These are phyloP conservation scores for Apiospora phragmitis DNA, from an alignment of 2,329 filamentous ascomycete species.

Conservation along the genomic window DNA sequence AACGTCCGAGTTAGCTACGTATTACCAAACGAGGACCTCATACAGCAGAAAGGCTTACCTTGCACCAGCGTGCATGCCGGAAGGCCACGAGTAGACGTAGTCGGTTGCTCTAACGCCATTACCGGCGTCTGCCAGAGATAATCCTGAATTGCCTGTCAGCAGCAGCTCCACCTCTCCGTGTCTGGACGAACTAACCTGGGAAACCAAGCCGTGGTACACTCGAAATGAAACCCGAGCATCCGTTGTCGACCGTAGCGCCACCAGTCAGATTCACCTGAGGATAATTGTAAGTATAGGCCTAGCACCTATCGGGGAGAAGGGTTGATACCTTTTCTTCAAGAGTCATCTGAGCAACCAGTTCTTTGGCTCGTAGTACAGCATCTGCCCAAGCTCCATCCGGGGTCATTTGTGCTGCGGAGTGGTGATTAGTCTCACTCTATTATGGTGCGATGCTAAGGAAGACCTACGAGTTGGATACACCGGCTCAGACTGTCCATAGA, in stretches of 20 bases:
- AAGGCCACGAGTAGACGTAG: conserved; percentile 42
- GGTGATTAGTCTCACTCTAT: neutral
- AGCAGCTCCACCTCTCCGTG: neutral
- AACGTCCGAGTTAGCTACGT: neutral
- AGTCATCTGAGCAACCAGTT: conserved; percentile 38
- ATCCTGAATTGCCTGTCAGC: neutral
- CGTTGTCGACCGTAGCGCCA: conserved; percentile 26
- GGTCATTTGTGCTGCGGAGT: neutral
- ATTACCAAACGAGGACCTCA: neutral
- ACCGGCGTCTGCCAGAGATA: conserved; percentile 37
- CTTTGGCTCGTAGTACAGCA: conserved; percentile 36
- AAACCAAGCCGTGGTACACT: conserved; percentile 40
- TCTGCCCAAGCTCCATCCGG: conserved; percentile 28
- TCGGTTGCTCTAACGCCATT: conserved; percentile 35
- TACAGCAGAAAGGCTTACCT: conserved; percentile 24
- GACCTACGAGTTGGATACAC: conserved; percentile 53
- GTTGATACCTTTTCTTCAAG: conserved; percentile 36
- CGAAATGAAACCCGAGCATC: conserved; percentile 44
- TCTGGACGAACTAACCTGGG: conserved; percentile 29
- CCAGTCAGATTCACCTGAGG: conserved; percentile 38
- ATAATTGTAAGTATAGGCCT: neutral
- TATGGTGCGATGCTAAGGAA: neutral
- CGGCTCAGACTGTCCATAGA: conserved; percentile 51
- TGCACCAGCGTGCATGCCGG: conserved; percentile 61
- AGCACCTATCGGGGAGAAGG: neutral